Conservation (phyloP, 129 eudicot species). For the Rutidosis leptorrhynchoides region DNA sequence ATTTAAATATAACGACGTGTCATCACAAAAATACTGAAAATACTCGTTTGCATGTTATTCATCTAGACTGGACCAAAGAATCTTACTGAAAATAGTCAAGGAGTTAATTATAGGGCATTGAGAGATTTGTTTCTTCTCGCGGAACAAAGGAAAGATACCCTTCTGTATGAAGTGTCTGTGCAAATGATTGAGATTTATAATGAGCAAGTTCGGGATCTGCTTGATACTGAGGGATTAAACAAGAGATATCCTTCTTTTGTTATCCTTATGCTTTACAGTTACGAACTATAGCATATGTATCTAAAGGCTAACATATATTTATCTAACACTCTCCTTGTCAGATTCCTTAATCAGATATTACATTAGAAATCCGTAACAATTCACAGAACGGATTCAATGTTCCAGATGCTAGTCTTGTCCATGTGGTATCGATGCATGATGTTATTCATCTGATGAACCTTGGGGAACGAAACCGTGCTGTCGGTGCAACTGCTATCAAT, state of each 20-base stretch:
- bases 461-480: slow-evolving; percentile 80
- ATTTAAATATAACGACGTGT: background rate
- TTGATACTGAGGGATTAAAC: slow-evolving; percentile 64
- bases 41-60: slow-evolving; percentile 7
- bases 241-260: slow-evolving; percentile 80
- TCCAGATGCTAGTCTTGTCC: slow-evolving; percentile 90
- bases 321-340: slow-evolving; percentile 7
- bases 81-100: slow-evolving; percentile 75
- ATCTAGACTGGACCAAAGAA: slow-evolving; percentile 84
- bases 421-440: slow-evolving; percentile 74
- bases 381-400: slow-evolving; percentile 93
- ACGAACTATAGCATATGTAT: slow-evolving; percentile 5
- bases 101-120: slow-evolving; percentile 93
- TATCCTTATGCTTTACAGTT: background rate
- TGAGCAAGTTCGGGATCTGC: slow-evolving; percentile 98
- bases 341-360: slow-evolving; percentile 48
- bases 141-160: slow-evolving; percentile 72
- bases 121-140: slow-evolving; percentile 79
- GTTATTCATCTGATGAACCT: slow-evolving; percentile 82
- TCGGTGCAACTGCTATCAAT: slow-evolving; percentile 97
- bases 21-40: background rate
- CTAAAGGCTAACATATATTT: background rate
- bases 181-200: slow-evolving; percentile 99
- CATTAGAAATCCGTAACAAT: slow-evolving; percentile 94
- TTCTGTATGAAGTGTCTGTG: slow-evolving; percentile 83